Percentiles rank a stretch among this genome's conserved stretches.
Conservation (phyloP, 75 land plant genomes). For the Cryptomeria japonica region DNA sequence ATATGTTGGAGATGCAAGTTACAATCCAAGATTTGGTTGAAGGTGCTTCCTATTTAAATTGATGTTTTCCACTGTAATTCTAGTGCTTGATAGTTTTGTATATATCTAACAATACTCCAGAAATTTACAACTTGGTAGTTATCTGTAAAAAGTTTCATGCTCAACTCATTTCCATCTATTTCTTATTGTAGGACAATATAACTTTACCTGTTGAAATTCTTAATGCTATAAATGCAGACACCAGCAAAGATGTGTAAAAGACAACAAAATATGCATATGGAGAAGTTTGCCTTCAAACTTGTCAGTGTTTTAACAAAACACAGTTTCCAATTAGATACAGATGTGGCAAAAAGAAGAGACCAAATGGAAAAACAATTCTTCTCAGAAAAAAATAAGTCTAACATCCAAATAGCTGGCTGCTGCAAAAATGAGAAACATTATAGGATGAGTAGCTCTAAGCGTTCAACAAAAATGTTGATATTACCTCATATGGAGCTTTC, state of each 20-base stretch:
- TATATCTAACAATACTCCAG: neutral
- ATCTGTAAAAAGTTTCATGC: neutral
- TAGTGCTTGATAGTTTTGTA: neutral
- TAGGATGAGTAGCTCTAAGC: neutral
- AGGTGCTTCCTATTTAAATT: too few relatives aligned
- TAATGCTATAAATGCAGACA: neutral
- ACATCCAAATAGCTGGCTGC: neutral
- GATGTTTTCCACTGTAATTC: neutral
- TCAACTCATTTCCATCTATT: neutral
- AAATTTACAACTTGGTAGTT: neutral
- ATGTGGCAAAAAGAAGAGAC: neutral
- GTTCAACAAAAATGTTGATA: neutral
- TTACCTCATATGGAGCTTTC: constrained; percentile 86
- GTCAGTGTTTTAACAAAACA: neutral
- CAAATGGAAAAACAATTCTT: neutral
- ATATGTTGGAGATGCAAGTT: neutral
- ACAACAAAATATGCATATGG: neutral
- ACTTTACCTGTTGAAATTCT: too few relatives aligned
- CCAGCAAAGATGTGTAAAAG: neutral
- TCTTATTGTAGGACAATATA: too few relatives aligned
- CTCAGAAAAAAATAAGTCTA: neutral
- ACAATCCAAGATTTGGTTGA: too few relatives aligned
- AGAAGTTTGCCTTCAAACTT: neutral
- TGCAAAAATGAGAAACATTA: neutral
- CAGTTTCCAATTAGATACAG: neutral